Base-by-base conservation (phyloP, 2,329 filamentous ascomycete species). In the Fusarium napiforme region DNA sequence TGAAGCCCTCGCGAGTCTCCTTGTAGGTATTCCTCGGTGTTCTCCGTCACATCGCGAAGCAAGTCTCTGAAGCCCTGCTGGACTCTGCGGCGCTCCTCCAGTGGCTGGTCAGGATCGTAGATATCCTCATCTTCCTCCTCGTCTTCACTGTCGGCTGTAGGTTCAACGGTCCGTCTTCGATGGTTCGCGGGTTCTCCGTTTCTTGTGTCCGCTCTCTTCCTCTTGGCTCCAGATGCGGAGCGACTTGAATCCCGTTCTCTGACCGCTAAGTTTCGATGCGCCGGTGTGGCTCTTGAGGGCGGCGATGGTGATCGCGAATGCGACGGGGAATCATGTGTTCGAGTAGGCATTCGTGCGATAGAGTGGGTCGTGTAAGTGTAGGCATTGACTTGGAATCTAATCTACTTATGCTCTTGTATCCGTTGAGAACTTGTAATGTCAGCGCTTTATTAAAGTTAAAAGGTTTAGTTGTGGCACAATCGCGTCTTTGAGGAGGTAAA, bases 71-170 rank as follows among this genome's bases (percentile, higher is more conserved):
- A 87, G 15, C 87, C 88, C 64, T 90, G 90, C 67, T 95, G 92
- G 39, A 97, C 84, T 60, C 86, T 84, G 30, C 95, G 88, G 45
- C 94, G 90, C 81, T 95, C 89, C 47, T 92, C 89, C 18, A 92
- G 85, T 64, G 94, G 87, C 79, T 98, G 96, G 69, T 97, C 91
- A 1, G 95, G 95, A 78, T 98, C 93, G 81, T 95, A 97, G 9
- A 86, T 84, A 26, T 88, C 85, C 37, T 69, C 71, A 21, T 63
- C 68, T 15, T 66, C 40, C 32, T 57, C 47, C 23, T 75, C 73
- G 30, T 75, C 70, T 21, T 75, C 52, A 53, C 72, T 70, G 50
- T 76, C 65, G 49, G 72, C 12, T 53, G 74, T 49, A 28, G 78
- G 72, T 37, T 78, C 78, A 32, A 50, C 55, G 7, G 76, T 80